phyloP scores from a whole-genome alignment of 345 rosid genomes.

The Isatis tinctoria region DNA sequence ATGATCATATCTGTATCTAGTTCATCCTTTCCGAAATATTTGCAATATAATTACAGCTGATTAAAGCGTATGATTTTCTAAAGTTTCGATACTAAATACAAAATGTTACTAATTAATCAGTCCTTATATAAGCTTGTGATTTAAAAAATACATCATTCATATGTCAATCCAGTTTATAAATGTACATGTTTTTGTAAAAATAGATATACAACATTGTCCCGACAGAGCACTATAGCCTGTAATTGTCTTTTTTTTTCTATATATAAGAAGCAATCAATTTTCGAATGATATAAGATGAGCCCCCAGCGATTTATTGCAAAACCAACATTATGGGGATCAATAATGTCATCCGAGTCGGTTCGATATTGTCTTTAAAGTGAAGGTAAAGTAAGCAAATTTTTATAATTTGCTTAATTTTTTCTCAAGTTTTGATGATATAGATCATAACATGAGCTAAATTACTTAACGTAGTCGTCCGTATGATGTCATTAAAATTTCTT shows the following conservation, averaged over 20 bases:
- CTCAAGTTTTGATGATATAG: not conserved
- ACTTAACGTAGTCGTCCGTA: not conserved
- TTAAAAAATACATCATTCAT: not conserved
- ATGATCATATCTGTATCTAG: not conserved
- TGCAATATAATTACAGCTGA: not conserved
- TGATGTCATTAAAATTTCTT: not conserved
- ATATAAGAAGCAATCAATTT: conserved; percentile 9
- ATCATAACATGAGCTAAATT: not conserved
- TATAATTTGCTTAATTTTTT: not conserved
- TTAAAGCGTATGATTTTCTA: not conserved
- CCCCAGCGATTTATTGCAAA: conserved; percentile 18
- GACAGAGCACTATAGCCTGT: conserved; percentile 26
- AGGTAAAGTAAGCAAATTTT: not conserved
- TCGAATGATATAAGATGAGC: conserved; percentile 12
- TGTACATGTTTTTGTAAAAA: not conserved
- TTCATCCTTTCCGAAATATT: not conserved
- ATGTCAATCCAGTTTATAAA: not conserved
- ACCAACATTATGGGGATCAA: conserved; percentile 25
- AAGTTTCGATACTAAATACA: not conserved
- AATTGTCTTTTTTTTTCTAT: conserved; percentile 16
- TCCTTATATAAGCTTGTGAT: not conserved
- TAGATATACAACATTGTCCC: not conserved
- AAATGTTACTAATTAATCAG: not conserved
- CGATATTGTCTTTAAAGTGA: not conserved
- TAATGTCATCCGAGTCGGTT: conserved; percentile 13